Base-by-base conservation (phyloP, 2,329 filamentous ascomycete genomes). In the Macroventuria anomochaeta region DNA sequence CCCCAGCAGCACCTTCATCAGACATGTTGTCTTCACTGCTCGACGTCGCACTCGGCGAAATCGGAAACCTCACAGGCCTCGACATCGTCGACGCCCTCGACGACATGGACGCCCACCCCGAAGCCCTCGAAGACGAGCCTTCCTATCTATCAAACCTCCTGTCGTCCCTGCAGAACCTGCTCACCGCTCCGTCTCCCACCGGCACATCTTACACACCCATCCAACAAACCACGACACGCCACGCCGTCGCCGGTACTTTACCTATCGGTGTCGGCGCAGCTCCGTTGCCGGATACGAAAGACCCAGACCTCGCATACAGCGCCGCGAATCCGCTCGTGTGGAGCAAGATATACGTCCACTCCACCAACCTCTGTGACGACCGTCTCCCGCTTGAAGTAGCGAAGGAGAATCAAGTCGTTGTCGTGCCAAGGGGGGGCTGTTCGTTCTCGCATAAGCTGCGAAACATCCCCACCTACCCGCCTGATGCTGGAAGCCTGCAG, bases 341-440 rank as follows among this genome's bases (percentile, higher is more conserved):
- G 89, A 82, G 77, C 3, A 85, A 77, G 1, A 78, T 96, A 61
- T 93, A 87, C 76, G 83, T 93, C 17, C 88, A 73, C 41, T 39
- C 88, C 7, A 88, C 81, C 48, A 78, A 88, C 13, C 83, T 86
- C 8, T 95, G 93, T 73, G 78, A 81, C 53, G 77, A 79, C 53
- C 73, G 81, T 55, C 74, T 91, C 46, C 73, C 84, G 11, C 63
- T 79, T 2, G 72, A 78, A 7, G 73, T 86, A 3, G 80, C 79
- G 0, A 79, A 78, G 33, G 76, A 72, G 1, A 76, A 96, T 75
- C 88, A 96, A 44, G 80, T 97, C 55, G 86, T 99, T 54, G 84
- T 96, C 42, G 81, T 97, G 64, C 86, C 85, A 23, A 86, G 95
- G 5, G 93, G 95, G 32, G 86, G 85, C 1, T 99, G 95, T 77